These are phyloP conservation scores for Calendula officinalis DNA, from an alignment of 129 eudicot genomes.

Conservation along the genomic window DNA sequence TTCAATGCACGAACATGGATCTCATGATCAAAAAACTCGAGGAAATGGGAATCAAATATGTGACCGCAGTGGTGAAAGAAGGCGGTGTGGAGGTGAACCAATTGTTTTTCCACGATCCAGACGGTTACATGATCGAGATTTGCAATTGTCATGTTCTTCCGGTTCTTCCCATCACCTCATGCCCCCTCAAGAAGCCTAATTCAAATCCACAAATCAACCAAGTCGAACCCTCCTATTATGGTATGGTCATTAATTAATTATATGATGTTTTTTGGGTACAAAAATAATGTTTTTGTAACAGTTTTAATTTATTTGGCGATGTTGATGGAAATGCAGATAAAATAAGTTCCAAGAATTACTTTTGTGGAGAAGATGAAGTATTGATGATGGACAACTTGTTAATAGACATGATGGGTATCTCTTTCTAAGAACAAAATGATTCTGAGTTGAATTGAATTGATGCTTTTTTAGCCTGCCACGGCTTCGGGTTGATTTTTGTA, in stretches of 20 bases:
- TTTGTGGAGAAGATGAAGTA: constrained; percentile 50
- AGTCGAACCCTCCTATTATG: constrained; percentile 29
- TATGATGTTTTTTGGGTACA: not conserved
- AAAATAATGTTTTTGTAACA: not conserved
- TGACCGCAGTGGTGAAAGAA: constrained; percentile 60
- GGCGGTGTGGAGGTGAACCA: constrained; percentile 70
- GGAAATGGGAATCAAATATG: constrained; percentile 46
- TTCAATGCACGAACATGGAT: constrained; percentile 65
- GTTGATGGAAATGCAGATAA: constrained; percentile 32
- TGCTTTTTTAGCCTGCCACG: not conserved
- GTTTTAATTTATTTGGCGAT: constrained; percentile 11
- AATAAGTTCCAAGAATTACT: constrained; percentile 11
- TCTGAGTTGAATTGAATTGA: not conserved
- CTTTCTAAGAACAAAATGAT: constrained; percentile 22
- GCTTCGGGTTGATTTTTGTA: constrained; percentile 7
- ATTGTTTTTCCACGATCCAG: constrained; percentile 75
- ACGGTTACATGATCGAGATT: constrained; percentile 81
- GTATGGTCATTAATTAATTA: constrained; percentile 9
- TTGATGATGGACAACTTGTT: constrained; percentile 59
- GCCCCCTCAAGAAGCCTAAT: constrained; percentile 45
- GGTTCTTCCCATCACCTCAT: constrained; percentile 53
- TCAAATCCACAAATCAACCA: not conserved
- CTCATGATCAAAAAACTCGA: constrained; percentile 44
- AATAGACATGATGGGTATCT: constrained; percentile 60
- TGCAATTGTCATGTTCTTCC: constrained; percentile 87